Evolutionary conservation across 2,329 filamentous ascomycete species (phyloP), one percentile per base, ranked within the genome.

Genomic region (Penicillium sp.): DNA sequence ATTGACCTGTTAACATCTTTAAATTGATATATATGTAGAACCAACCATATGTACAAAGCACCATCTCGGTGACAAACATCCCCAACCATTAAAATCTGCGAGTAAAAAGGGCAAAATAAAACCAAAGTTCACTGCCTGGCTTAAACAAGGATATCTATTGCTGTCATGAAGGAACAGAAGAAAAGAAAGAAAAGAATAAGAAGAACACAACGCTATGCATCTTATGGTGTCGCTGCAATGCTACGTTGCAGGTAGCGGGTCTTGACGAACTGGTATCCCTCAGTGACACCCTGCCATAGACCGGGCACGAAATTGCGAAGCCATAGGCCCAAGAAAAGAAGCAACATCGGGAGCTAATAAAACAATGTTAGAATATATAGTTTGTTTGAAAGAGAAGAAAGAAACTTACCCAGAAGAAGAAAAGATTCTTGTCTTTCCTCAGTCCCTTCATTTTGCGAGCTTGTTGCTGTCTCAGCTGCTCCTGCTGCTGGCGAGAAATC

Each of bases 381-480:
- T 43, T 47, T 30, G 21, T 11, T 33, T 28, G 18, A 24, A 9
- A 18, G 20, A 24, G 26, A 20, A 12, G 46, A 51, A 23, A 38
- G 12, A 11, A 26, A 30, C 77, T 70, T 71, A 81, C 78, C 79
- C 79, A 81, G 61, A 81, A 70, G 64, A 79, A 79, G 65, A 79
- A 81, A n/a, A 81, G 68, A 60, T 81, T 81, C 57, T 76, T 70
- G 62, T 81, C 79, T 57, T 73, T 79, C 52, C 69, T 71, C 21
- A 81, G 67, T 24, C 74, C 73, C 66, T 80, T 80, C 67, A 80
- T 74, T 53, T 75, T 74, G 49, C 69, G 72, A 30, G 74, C 74
- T 61, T 79, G 77, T 49, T 77, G 75, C 50, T 72, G 71, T 55
- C 76, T 68, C 23, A 79, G 69, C 59, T 77, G 72, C 59, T 78